Conservation (phyloP, 1,284 basidiomycete genomes). For the Puccinia sorghi region DNA sequence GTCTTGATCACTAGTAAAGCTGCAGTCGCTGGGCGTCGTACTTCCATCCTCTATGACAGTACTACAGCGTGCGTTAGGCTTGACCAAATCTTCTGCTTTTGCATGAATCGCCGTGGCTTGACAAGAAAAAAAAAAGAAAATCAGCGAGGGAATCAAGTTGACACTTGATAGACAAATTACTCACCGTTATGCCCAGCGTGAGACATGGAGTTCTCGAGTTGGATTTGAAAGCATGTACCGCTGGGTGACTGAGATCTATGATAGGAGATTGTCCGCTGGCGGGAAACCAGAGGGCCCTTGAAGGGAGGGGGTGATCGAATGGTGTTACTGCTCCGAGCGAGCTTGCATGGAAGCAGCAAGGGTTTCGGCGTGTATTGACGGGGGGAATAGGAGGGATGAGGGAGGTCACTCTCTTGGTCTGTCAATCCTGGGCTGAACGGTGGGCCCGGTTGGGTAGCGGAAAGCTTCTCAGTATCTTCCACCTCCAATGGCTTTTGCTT, state of each 20-base stretch:
- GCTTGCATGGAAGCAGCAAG: constrained; percentile 24
- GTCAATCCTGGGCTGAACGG: not conserved
- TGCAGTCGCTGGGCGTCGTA: constrained; percentile 24
- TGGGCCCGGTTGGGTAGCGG: not conserved
- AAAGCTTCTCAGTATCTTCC: constrained; percentile 1
- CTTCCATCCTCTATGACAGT: constrained; percentile 2
- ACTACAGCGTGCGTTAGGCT: not conserved
- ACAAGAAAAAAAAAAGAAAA: not conserved
- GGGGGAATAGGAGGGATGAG: constrained; percentile 18
- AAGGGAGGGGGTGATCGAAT: constrained; percentile 16
- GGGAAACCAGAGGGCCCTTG: constrained; percentile 8
- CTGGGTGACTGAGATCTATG: not conserved
- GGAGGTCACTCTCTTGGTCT: not conserved
- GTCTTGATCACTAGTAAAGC: constrained; percentile 4
- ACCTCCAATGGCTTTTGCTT: not conserved
- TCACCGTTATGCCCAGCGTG: not conserved
- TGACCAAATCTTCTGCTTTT: not conserved
- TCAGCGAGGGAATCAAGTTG: not conserved
- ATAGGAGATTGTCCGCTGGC: not conserved
- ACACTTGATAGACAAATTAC: not conserved
- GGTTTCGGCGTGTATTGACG: constrained; percentile 41
- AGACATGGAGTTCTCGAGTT: not conserved
- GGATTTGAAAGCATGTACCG: not conserved
- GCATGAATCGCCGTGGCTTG: not conserved
- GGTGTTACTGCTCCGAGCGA: constrained; percentile 17